Evolutionary conservation across 345 rosid species (phyloP), one percentile per base, ranked within the genome.

Genomic region (Citrus sp.): DNA sequence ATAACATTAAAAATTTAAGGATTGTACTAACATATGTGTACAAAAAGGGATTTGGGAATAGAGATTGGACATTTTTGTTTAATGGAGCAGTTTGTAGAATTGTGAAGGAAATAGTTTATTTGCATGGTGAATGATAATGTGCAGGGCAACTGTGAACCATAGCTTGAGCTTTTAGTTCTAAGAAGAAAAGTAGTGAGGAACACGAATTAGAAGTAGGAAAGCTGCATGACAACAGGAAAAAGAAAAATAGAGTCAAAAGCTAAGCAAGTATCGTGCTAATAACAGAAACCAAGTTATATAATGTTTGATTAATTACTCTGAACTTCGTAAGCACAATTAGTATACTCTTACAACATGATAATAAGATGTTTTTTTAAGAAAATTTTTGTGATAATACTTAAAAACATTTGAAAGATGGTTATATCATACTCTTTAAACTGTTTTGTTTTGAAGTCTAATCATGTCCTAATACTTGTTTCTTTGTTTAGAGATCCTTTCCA

Each of bases 401-500:
- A 42, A 9, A 12, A 42, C 49, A 10, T 10, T 42, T 42, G 14
- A 10, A 10, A 42, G 49, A 14, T 22, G 24, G 62, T 7, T 58
- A 58, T 2, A n/a, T 12, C 27, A 24, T n/a, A 4, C 22, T 18
- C 7, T 13, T 13, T 46, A 3, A 12, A 28, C 67, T 38, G 10
- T 18, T 27, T 56, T 5, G 18, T 70, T 28, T 51, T 49, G 25
- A 51, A 28, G 46, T 71, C 35, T 54, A 54, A 30, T 24, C 62
- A 28, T 7, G 3, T 56, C 25, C 9, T 71, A 30, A 3, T 30
- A 64, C 24, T 54, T 58, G 54, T 59, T 30, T 81, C 73, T 79
- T 24, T 69, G 64, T 63, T 32, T 79, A 95, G 99, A 89, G 92
- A 87, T 95, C 97, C 18, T 95, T 95, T 79, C 99, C 99, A 38